Base-by-base conservation (phyloP, 2,329 filamentous ascomycete genomes). In the Rasamsonia emersonii region DNA sequence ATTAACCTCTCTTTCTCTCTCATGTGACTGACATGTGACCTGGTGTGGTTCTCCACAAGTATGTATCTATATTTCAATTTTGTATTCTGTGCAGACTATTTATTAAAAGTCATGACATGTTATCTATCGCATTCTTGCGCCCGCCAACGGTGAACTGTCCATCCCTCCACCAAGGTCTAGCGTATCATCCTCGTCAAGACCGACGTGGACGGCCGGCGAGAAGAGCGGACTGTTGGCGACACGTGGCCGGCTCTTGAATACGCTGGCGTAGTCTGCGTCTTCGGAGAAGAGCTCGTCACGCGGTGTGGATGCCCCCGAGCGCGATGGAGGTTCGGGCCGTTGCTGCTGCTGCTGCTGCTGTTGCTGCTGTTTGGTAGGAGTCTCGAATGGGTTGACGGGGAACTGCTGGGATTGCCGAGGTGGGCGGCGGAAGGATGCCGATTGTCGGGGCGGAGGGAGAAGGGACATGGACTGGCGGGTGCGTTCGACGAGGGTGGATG, bases 171-270 rank as follows among this genome's bases (percentile, higher is more conserved):
- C n/a, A n/a, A n/a, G n/a, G n/a, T n/a, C n/a, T n/a, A n/a, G n/a
- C n/a, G n/a, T n/a, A n/a, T 21, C 39, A 24, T 21, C 47, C 43
- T 7, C 37, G n/a, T 43, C 36, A 18, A 51, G 45, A 20, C 46
- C 48, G 10, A 56, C 38, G 47, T 60, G 55, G n/a, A 61, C 56
- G 21, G 51, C 51, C 4, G 60, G 59, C 0, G 60, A 60, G 9
- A 53, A 44, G 15, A 77, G 54, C 2, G 86, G 86, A 53, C 86
- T 93, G 8, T 75, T 74, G 42, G 79, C 79, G 43, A 95, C 76
- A 56, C 78, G 82, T 0, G 88, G 88, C 42, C 88, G 63, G 41
- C 83, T 88, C 59, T 79, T 84, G 54, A 95, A 95, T 1, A 94
- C 79, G 16, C 79, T 81, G 37, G 82, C 80, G 55, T 86, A 82